A percentile compares a stretch with the other conserved stretches of the same genome.
Conservation (phyloP, 202 grass and related monocot species). For the Setaria viridis region DNA sequence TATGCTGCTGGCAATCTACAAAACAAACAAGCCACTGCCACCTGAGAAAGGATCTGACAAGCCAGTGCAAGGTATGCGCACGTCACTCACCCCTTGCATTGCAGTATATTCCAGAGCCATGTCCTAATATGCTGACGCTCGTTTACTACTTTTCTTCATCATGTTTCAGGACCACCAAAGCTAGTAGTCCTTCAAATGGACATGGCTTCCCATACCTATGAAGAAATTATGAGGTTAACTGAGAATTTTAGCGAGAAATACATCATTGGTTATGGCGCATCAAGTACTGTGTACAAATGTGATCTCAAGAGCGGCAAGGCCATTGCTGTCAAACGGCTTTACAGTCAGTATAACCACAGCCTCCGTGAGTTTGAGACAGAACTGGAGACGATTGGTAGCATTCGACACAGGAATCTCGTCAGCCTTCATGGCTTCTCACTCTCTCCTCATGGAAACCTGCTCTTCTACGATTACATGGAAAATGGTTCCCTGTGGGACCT, state of each 20-base stretch:
- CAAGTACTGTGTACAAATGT: conserved; percentile 97
- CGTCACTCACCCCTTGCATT: conserved; percentile 5
- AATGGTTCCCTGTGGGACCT: conserved; percentile 99
- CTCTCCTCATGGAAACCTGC: conserved; percentile 93
- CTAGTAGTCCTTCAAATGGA: conserved; percentile 96
- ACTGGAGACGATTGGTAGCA: conserved; percentile 83
- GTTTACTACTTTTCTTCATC: conserved; percentile 26
- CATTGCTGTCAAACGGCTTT: conserved; percentile 89
- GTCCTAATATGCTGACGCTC: conserved; percentile 10
- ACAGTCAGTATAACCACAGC: conserved; percentile 89
- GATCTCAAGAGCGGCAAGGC: conserved; percentile 80
- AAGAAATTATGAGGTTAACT: conserved; percentile 95
- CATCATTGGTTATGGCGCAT: conserved; percentile 96
- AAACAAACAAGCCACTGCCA: conserved; percentile 76
- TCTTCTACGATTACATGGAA: conserved; percentile 99
- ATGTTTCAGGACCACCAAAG: conserved; percentile 84
- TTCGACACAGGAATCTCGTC: conserved; percentile 89
- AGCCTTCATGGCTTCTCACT: conserved; percentile 95
- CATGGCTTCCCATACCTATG: conserved; percentile 94
- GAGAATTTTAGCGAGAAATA: conserved; percentile 96
- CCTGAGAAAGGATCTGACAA: conserved; percentile 69
- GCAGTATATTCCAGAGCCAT: not conserved
- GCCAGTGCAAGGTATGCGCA: conserved; percentile 65
- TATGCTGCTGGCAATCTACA: conserved; percentile 78
- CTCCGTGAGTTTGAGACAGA: conserved; percentile 91